Evolutionary conservation across 805 yeast species (phyloP).

Genomic region (Starmerella ratchasimensis): DNA sequence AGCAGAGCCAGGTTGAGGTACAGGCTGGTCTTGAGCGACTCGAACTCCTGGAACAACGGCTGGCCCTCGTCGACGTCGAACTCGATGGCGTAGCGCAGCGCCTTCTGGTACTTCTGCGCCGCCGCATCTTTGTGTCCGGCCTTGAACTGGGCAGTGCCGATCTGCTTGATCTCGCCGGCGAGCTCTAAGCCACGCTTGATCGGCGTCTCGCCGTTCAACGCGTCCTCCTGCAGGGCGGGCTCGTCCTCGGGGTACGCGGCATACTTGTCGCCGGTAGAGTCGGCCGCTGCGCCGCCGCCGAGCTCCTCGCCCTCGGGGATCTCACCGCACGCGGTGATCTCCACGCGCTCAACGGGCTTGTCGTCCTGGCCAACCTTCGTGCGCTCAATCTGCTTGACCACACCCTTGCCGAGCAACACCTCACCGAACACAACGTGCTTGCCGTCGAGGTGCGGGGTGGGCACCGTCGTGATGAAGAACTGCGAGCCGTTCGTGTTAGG

Average conservation of each 20-base stretch:
- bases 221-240: constrained; percentile 41
- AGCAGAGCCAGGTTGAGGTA: constrained; percentile 63
- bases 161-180: constrained; percentile 48
- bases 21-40: constrained; percentile 45
- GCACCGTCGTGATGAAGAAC: constrained; percentile 82
- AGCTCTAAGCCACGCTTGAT: constrained; percentile 42
- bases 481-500: constrained; percentile 94
- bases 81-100: constrained; percentile 52
- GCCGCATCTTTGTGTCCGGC: constrained; percentile 45
- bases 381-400: constrained; percentile 67
- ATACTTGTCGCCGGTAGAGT: constrained; percentile 56
- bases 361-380: constrained; percentile 52
- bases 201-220: constrained; percentile 35
- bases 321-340: constrained; percentile 67
- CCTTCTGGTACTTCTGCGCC: constrained; percentile 56
- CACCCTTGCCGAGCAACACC: constrained; percentile 69
- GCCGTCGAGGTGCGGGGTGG: constrained; percentile 88
- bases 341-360: constrained; percentile 56
- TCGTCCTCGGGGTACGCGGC: constrained; percentile 70
- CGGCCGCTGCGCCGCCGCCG: constrained; percentile 45
- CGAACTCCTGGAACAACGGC: constrained; percentile 31
- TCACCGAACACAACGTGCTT: constrained; percentile 95
- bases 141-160: constrained; percentile 68
- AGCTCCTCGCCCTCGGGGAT: constrained; percentile 45
- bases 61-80: constrained; percentile 52